These are phyloP conservation scores for Naumovozyma baii DNA, from an alignment of 805 yeast species.

Conservation along the genomic window DNA sequence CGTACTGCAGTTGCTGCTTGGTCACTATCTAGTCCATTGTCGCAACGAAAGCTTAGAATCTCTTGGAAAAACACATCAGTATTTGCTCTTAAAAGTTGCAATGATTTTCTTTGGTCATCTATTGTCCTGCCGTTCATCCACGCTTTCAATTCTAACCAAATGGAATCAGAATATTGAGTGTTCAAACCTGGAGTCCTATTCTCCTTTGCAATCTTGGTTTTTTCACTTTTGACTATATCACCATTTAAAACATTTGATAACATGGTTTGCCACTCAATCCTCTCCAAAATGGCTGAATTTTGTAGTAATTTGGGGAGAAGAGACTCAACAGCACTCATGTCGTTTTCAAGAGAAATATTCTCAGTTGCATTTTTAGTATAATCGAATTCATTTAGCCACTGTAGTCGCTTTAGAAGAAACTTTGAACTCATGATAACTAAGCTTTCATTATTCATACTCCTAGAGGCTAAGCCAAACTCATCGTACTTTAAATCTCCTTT, in stretches of 20 bases:
- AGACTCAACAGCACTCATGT: conserved; percentile 1
- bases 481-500: conserved; percentile 15
- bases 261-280: conserved; percentile 96
- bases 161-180: conserved; percentile 30
- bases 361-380: conserved; percentile 22
- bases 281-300: conserved; percentile 45
- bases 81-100: conserved; percentile 57
- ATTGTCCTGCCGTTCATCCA: conserved; percentile 71
- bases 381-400: conserved; percentile 37
- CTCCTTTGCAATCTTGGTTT: conserved; percentile 58
- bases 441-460: conserved; percentile 15
- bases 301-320: conserved; percentile 15
- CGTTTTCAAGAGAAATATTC: neutral
- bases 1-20: conserved; percentile 44
- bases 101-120: conserved; percentile 64
- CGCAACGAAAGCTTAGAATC: conserved; percentile 52
- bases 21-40: conserved; percentile 31
- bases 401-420: conserved; percentile 19
- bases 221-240: conserved; percentile 86
- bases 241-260: conserved; percentile 83
- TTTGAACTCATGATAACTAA: conserved; percentile 22
- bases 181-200: conserved; percentile 23
- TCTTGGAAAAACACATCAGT: conserved; percentile 68
- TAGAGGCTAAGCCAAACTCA: conserved; percentile 23
- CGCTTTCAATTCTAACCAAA: conserved; percentile 85